phyloP scores from a whole-genome alignment of 139 green algal genomes.

The Deuterostichococcus epilithicus region DNA sequence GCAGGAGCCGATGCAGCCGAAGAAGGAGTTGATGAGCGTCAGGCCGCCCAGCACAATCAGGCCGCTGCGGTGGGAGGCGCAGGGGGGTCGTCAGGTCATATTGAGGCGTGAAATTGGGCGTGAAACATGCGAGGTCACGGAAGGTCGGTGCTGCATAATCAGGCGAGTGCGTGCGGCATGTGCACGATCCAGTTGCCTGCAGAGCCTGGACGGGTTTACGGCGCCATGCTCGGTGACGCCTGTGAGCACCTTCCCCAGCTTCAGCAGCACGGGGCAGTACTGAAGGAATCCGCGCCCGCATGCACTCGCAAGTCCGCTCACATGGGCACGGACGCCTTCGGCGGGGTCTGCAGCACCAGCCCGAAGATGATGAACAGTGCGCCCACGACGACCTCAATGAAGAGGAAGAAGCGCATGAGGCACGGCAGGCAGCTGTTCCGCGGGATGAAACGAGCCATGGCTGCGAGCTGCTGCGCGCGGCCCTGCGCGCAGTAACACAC shows the following conservation, averaged over 20 bases:
- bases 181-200: too few species aligned
- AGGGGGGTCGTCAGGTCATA: background rate
- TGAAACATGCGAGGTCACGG: too few species aligned
- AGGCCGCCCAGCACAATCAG: conserved; percentile 30
- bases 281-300: background rate
- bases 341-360: conserved; percentile 33
- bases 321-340: conserved; percentile 30
- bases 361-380: conserved; percentile 38
- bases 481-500: background rate
- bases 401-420: conserved; percentile 17
- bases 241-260: too few species aligned
- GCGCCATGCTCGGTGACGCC: too few species aligned
- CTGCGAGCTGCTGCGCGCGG: background rate
- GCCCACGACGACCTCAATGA: conserved; percentile 13
- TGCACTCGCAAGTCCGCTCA: conserved; percentile 10
- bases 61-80: conserved; percentile 13
- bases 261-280: too few species aligned
- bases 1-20: conserved; percentile 24
- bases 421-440: conserved; percentile 12
- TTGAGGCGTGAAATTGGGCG: too few species aligned
- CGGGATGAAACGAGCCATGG: background rate
- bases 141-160: too few species aligned
- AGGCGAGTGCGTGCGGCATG: too few species aligned
- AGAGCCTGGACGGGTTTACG: too few species aligned
- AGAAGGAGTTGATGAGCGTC: conserved; percentile 6